Evolutionary conservation across 768 basidiomycete genomes (phyloP), one percentile per base, ranked within the genome.

Genomic region (Russula lepida): DNA sequence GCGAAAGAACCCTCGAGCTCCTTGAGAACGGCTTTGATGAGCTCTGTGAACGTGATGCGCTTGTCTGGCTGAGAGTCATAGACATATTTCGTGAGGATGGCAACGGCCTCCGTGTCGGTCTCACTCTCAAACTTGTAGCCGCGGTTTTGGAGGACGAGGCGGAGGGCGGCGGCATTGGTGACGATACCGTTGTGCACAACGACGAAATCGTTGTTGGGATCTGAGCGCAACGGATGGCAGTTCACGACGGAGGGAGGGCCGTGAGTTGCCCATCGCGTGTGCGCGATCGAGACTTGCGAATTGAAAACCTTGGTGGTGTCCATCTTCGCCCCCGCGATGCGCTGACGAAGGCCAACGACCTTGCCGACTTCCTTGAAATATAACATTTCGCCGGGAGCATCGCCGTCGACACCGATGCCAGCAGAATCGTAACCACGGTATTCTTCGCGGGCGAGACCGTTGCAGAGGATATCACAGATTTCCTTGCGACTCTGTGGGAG

Each of bases 191-290:
- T 98, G 82, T 99, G 97, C 28, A 99, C 95, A 68, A 98, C 76
- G 60, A 86, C 84, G 77, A 99, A 98, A 70, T 98, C 94, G 62
- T 81, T 78, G 57, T 73, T 78, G 27, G 82, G 76, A 69, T 95
- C 93, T 17, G 89, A 90, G 69, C 86, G 86, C 69, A 97, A 84
- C 56, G 97, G 97, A 74, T 99, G 97, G 76, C 95, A 98, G 76
- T 99, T 99, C 68, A 81, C 73, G 56, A 84, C 81, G 4, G 86
- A 88, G 23, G 94, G 95, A 21, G 86, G 83, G 39, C 97, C 97
- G 71, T 99, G 97, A 21, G 97, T 99, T 2, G 97, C 97, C 97
- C 97, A 99, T 66, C 97, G 91, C 13, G 97, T 99, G 77, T 99
- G 97, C 13, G 95, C 95, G 75, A 99, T 98, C 41, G 92, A 93